A percentile compares a stretch with the other conserved stretches of the same genome.
These are phyloP conservation scores for Umbelopsis isabellina DNA, from an alignment of 192 early-diverging fungal species.

Conservation along the genomic window DNA sequence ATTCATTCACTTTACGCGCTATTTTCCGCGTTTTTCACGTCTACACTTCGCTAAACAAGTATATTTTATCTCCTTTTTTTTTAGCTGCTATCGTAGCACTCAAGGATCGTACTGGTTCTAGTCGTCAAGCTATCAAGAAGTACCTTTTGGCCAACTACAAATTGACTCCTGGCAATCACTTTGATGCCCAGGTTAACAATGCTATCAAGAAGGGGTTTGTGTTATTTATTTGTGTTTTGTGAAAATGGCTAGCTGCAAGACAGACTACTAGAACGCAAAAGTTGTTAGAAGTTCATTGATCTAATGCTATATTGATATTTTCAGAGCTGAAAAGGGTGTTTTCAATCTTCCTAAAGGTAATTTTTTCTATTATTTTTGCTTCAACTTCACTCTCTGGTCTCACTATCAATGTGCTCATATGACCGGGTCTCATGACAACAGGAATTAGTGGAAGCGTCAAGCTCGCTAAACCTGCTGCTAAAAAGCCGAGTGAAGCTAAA, in stretches of 20 bases:
- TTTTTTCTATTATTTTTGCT: neutral
- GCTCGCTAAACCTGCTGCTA: constrained; percentile 55
- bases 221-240: neutral
- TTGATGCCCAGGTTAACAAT: constrained; percentile 60
- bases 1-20: neutral
- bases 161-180: constrained; percentile 52
- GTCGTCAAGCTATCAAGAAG: constrained; percentile 79
- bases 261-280: too few relatives aligned
- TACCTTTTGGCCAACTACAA: constrained; percentile 77
- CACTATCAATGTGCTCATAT: constrained; percentile 16
- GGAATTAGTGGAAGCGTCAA: constrained; percentile 68
- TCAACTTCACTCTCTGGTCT: neutral
- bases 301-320: neutral
- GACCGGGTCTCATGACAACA: constrained; percentile 18
- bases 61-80: constrained; percentile 1
- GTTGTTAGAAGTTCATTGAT: neutral
- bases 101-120: constrained; percentile 75
- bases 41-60: neutral
- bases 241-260: neutral
- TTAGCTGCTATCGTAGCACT: constrained; percentile 56
- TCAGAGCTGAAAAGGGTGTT: constrained; percentile 62
- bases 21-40: constrained; percentile 18
- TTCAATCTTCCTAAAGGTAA: constrained; percentile 70
- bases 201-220: constrained; percentile 60
- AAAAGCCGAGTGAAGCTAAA: constrained; percentile 54